Percentiles rank a stretch among this genome's conserved stretches.
Evolutionary conservation across 2,329 filamentous ascomycete genomes (phyloP).

Genomic region (Alternaria sp.): DNA sequence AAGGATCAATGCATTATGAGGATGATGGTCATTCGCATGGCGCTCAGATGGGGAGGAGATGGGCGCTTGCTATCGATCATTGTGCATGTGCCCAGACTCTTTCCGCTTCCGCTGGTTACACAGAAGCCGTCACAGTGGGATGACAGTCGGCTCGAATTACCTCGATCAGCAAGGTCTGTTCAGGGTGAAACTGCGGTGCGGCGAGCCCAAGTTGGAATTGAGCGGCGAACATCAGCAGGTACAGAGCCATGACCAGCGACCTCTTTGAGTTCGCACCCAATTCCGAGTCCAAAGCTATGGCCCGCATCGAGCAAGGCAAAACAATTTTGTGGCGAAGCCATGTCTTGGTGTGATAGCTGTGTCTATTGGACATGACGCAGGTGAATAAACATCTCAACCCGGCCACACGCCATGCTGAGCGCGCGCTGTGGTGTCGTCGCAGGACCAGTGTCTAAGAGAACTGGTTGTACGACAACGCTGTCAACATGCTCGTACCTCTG

Average conservation of each 20-base stretch:
- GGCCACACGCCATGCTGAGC: neutral
- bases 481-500: neutral
- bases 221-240: neutral
- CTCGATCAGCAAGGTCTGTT: neutral
- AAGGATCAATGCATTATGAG: slow-evolving; percentile 10
- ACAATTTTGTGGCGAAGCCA: neutral
- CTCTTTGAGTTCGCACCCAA: neutral
- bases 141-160: slow-evolving; percentile 17
- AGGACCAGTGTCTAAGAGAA: neutral
- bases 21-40: slow-evolving; percentile 20
- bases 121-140: slow-evolving; percentile 25
- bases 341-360: neutral
- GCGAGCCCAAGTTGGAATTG: neutral
- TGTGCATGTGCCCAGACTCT: slow-evolving; percentile 10
- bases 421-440: neutral
- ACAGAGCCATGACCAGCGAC: neutral
- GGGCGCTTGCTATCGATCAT: slow-evolving; percentile 8
- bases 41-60: slow-evolving; percentile 12
- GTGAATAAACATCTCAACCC: neutral
- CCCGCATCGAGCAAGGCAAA: neutral
- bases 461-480: neutral
- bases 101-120: slow-evolving; percentile 33
- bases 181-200: neutral
- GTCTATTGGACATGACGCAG: neutral
- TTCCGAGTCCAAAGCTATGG: slow-evolving; percentile 2